A percentile compares a stretch with the other conserved stretches of the same genome.
phyloP scores from a whole-genome alignment of 2,329 filamentous ascomycete species.

The Didymella exigua region DNA sequence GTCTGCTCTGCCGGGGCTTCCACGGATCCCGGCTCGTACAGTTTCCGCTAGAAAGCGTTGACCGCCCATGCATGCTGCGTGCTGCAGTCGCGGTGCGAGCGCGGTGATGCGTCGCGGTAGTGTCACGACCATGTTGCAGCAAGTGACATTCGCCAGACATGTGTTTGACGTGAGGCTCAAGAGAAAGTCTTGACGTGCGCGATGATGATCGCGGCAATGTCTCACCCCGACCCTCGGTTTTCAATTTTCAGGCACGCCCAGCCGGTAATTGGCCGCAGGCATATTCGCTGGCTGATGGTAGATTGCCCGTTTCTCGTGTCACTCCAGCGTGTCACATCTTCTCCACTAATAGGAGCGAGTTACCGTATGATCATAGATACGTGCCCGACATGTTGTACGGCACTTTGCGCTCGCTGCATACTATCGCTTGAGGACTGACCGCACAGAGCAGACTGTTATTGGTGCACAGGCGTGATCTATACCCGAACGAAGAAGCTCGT shows the following conservation, averaged over 20 bases:
- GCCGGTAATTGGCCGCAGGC: constrained; percentile 14
- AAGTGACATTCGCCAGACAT: not conserved
- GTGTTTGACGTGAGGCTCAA: not conserved
- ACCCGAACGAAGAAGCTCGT: not conserved
- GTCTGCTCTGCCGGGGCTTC: not conserved
- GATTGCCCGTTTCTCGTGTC: constrained; percentile 15
- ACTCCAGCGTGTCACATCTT: constrained; percentile 14
- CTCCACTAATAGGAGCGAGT: constrained; percentile 4
- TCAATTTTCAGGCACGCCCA: constrained; percentile 13
- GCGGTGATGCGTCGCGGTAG: not conserved
- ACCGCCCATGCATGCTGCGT: constrained; percentile 4
- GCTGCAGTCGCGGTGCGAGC: not conserved
- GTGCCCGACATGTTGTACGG: not conserved
- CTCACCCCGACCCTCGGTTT: not conserved
- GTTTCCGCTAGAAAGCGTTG: not conserved
- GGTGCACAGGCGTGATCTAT: not conserved
- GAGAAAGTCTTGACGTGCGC: constrained; percentile 1
- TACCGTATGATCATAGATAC: constrained; percentile 10
- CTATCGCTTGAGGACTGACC: not conserved
- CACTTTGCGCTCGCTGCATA: not conserved
- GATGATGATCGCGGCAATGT: constrained; percentile 6
- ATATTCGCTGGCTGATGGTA: constrained; percentile 14
- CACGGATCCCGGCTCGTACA: not conserved
- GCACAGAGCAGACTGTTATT: constrained; percentile 2
- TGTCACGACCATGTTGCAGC: not conserved